phyloP scores from a whole-genome alignment of 352 stramenopile species.

The Phytophthora agathidicida region DNA sequence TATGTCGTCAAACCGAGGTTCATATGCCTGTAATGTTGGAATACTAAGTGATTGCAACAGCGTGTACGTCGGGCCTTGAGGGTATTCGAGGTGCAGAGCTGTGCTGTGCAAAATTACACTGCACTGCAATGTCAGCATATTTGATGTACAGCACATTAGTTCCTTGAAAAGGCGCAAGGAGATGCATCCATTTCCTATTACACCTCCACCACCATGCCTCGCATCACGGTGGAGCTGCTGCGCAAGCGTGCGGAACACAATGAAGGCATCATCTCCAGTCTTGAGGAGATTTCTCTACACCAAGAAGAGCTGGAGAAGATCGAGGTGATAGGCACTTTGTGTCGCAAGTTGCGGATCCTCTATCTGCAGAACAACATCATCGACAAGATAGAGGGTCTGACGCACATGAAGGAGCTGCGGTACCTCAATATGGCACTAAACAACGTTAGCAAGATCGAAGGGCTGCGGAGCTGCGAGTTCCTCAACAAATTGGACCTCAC shows the following conservation, averaged over 20 bases:
- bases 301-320: conserved; percentile 95
- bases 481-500: conserved; percentile 94
- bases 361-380: conserved; percentile 98
- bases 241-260: conserved; percentile 95
- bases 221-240: conserved; percentile 83
- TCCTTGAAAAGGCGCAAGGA: too few species aligned
- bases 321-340: conserved; percentile 89
- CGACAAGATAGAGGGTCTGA: conserved; percentile 91
- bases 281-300: conserved; percentile 94
- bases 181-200: too few species aligned
- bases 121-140: too few species aligned
- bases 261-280: conserved; percentile 90
- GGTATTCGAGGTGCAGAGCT: too few species aligned
- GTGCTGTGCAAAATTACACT: too few species aligned
- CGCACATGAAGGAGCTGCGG: conserved; percentile 93
- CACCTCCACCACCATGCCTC: too few species aligned
- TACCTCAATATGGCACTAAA: conserved; percentile 97
- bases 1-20: too few species aligned
- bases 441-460: conserved; percentile 93
- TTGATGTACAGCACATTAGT: too few species aligned
- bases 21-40: too few species aligned
- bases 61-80: too few species aligned
- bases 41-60: too few species aligned
- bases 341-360: conserved; percentile 93
- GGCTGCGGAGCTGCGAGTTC: conserved; percentile 85